Evolutionary conservation across 2,329 filamentous ascomycete genomes (phyloP).

Genomic region (Aureobasidium mangrovei): DNA sequence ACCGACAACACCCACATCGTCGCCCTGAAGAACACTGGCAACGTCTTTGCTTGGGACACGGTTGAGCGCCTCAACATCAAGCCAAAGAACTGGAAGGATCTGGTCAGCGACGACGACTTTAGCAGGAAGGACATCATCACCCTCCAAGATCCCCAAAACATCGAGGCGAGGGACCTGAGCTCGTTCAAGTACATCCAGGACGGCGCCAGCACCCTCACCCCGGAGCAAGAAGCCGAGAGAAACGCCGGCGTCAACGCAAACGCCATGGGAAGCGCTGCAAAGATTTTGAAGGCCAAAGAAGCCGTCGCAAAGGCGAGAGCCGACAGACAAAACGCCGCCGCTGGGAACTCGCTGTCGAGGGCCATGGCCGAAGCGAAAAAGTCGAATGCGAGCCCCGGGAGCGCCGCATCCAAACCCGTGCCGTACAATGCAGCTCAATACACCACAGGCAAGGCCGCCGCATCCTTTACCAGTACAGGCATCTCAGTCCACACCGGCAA

Average conservation of each 20-base stretch:
- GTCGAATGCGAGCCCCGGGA: conserved; percentile 34
- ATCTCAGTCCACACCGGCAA: conserved; percentile 84
- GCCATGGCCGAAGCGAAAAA: conserved; percentile 49
- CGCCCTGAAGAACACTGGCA: conserved; percentile 75
- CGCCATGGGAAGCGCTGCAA: conserved; percentile 68
- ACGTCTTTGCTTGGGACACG: conserved; percentile 95
- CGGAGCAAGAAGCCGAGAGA: conserved; percentile 60
- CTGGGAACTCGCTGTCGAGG: conserved; percentile 19
- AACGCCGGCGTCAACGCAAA: conserved; percentile 59
- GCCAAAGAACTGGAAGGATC: conserved; percentile 87
- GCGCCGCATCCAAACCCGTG: conserved; percentile 29
- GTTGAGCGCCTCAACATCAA: conserved; percentile 94
- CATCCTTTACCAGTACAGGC: conserved; percentile 91
- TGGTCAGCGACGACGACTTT: conserved; percentile 82
- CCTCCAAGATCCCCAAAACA: conserved; percentile 88
- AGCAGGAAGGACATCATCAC: conserved; percentile 88
- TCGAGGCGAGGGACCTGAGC: conserved; percentile 71
- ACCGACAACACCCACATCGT: conserved; percentile 98
- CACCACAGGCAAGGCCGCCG: conserved; percentile 83
- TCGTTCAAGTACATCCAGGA: conserved; percentile 85
- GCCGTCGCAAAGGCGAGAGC: conserved; percentile 84
- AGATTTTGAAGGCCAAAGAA: conserved; percentile 84
- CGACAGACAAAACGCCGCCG: conserved; percentile 47
- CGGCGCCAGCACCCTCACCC: conserved; percentile 57
- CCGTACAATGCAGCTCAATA: conserved; percentile 82